Evolutionary conservation across 179 eudicot genomes (phyloP).

Genomic region (Carnegiea gigantea): DNA sequence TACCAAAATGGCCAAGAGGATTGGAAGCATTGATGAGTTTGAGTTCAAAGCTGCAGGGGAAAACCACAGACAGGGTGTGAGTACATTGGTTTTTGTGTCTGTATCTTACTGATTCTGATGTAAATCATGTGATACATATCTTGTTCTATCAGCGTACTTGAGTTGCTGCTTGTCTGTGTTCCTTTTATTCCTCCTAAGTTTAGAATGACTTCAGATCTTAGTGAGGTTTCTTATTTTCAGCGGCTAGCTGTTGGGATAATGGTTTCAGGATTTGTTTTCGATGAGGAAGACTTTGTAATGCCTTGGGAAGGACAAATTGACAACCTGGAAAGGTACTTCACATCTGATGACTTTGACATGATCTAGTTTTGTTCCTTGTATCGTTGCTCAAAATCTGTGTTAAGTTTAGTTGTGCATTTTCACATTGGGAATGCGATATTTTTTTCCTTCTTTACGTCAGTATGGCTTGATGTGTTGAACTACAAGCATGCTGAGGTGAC

Average conservation of each 20-base stretch:
- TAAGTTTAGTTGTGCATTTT: background rate
- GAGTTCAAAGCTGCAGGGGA: constrained; percentile 90
- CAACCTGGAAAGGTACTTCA: constrained; percentile 73
- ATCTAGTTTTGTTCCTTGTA: background rate
- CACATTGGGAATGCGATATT: background rate
- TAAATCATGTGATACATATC: background rate
- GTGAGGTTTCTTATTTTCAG: constrained; percentile 48
- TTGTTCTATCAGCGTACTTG: background rate
- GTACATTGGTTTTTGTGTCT: constrained; percentile 30
- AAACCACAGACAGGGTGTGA: constrained; percentile 94
- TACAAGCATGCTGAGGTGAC: background rate
- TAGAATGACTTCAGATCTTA: constrained; percentile 18
- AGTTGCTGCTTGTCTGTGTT: background rate
- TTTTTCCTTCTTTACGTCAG: background rate
- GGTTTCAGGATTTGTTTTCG: constrained; percentile 89
- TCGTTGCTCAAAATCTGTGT: background rate
- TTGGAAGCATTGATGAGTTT: constrained; percentile 82
- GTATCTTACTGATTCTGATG: background rate
- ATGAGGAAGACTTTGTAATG: constrained; percentile 70
- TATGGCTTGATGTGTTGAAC: background rate
- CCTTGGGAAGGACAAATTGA: constrained; percentile 88
- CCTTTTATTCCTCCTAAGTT: constrained; percentile 12
- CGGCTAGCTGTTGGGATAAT: constrained; percentile 83
- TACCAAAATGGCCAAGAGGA: constrained; percentile 94
- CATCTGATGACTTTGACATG: background rate